phyloP scores from a whole-genome alignment of 495 filamentous ascomycete genomes.

The Emericellopsis terricola region DNA sequence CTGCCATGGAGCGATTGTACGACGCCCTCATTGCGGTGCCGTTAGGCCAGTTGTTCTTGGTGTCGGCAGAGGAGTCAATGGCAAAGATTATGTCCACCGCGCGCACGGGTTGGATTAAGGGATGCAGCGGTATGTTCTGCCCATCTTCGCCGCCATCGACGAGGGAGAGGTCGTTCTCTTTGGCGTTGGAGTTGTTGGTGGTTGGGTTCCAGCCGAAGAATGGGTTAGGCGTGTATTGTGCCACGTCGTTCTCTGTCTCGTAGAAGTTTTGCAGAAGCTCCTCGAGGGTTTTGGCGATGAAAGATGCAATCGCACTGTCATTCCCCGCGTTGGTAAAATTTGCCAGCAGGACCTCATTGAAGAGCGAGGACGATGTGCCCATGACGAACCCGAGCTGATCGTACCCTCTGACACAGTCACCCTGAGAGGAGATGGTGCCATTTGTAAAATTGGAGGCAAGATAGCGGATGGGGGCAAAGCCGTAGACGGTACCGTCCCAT shows the following conservation, averaged over 20 bases:
- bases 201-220: constrained; percentile 53
- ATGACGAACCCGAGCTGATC: constrained; percentile 76
- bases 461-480: constrained; percentile 57
- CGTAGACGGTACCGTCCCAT: constrained; percentile 65
- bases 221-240: constrained; percentile 67
- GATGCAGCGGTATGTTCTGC: constrained; percentile 77
- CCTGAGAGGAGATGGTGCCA: constrained; percentile 36
- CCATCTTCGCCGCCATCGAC: constrained; percentile 76
- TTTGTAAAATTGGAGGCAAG: constrained; percentile 62
- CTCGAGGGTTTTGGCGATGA: too few relatives aligned
- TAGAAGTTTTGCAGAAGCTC: constrained; percentile 29
- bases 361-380: constrained; percentile 75
- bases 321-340: constrained; percentile 32
- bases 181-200: constrained; percentile 41
- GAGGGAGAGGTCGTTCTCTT: constrained; percentile 41
- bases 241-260: constrained; percentile 69
- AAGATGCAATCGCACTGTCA: too few relatives aligned
- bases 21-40: constrained; percentile 69
- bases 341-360: constrained; percentile 56
- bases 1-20: constrained; percentile 58
- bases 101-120: constrained; percentile 63
- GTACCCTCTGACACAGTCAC: constrained; percentile 57
- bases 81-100: constrained; percentile 84
- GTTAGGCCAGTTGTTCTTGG: constrained; percentile 61
- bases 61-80: constrained; percentile 74